These are phyloP conservation scores for Coffea canephora DNA, from an alignment of 257 asterid species.

Conservation along the genomic window DNA sequence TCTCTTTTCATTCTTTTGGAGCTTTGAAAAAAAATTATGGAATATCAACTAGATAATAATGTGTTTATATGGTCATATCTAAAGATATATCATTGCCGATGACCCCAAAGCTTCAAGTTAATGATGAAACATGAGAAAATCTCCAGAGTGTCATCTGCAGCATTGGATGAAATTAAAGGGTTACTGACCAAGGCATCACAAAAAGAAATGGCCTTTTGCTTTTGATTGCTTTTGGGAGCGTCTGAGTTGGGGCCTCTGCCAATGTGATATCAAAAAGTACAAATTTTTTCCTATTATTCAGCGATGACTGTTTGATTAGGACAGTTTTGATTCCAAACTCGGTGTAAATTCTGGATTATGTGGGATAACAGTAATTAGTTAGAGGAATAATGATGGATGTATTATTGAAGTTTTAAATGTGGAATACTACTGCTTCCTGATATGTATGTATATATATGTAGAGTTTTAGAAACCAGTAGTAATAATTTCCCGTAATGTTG, in stretches of 20 bases:
- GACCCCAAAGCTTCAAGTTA: slow-evolving; percentile 2
- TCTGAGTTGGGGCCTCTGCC: slow-evolving; percentile 19
- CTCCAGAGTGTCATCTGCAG: slow-evolving; percentile 13
- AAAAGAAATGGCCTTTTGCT: slow-evolving; percentile 35
- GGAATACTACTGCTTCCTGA: not conserved
- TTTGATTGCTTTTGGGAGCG: slow-evolving; percentile 40
- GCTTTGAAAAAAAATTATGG: not conserved
- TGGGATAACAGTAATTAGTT: not conserved
- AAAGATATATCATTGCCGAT: not conserved
- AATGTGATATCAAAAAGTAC: slow-evolving; percentile 12
- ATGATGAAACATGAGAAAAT: slow-evolving; percentile 18
- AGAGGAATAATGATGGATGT: not conserved
- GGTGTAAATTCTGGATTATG: slow-evolving; percentile 17
- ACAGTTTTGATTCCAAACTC: slow-evolving; percentile 25
- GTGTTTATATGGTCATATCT: not conserved
- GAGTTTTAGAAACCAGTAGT: not conserved
- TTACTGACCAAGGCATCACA: slow-evolving; percentile 30
- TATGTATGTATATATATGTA: not conserved
- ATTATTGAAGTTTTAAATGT: not conserved
- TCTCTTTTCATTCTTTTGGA: too few species aligned
- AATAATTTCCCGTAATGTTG: not conserved
- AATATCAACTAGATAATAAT: not conserved
- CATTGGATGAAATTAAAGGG: slow-evolving; percentile 23
- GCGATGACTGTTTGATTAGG: slow-evolving; percentile 25
- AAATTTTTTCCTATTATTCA: slow-evolving; percentile 18